Percentiles rank a stretch among this genome's conserved stretches.
Conservation (phyloP, 164 flowering plant genomes). For the Stephania yunnanensis region DNA sequence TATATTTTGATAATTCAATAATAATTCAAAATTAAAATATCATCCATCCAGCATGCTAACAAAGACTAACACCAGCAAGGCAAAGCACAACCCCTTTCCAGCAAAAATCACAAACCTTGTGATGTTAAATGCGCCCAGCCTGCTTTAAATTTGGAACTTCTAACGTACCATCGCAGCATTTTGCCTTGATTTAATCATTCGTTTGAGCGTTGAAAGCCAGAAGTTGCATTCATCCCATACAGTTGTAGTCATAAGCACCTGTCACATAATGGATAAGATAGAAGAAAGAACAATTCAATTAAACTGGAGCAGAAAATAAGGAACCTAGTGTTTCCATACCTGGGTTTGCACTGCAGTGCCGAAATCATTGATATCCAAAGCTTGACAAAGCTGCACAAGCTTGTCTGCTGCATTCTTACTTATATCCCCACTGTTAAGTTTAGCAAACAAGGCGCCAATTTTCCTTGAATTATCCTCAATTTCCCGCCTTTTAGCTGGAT, state of each 20-base stretch:
- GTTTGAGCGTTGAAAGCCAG: constrained; percentile 89
- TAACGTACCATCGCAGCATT: constrained; percentile 44
- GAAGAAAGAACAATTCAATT: not conserved
- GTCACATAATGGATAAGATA: constrained; percentile 7
- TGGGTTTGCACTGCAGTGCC: constrained; percentile 74
- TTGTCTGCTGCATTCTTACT: constrained; percentile 82
- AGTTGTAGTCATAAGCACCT: constrained; percentile 86
- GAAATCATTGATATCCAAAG: constrained; percentile 75
- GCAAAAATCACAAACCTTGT: not conserved
- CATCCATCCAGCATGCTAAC: not conserved
- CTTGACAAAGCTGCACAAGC: constrained; percentile 82
- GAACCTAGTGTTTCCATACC: constrained; percentile 30
- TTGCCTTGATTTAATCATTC: constrained; percentile 92
- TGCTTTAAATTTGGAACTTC: constrained; percentile 6
- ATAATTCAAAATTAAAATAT: not conserved
- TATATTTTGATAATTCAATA: not conserved
- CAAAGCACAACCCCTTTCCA: not conserved
- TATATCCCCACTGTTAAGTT: constrained; percentile 83
- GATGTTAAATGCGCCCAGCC: not conserved
- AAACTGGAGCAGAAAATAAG: not conserved
- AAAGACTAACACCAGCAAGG: not conserved
- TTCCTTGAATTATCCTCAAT: constrained; percentile 93
- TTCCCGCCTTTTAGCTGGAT: constrained; percentile 82
- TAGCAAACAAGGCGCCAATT: constrained; percentile 83
- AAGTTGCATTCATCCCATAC: constrained; percentile 99